A percentile compares a stretch with the other conserved stretches of the same genome.
Conservation (phyloP, 768 basidiomycete species). For the Suillus brevipes region DNA sequence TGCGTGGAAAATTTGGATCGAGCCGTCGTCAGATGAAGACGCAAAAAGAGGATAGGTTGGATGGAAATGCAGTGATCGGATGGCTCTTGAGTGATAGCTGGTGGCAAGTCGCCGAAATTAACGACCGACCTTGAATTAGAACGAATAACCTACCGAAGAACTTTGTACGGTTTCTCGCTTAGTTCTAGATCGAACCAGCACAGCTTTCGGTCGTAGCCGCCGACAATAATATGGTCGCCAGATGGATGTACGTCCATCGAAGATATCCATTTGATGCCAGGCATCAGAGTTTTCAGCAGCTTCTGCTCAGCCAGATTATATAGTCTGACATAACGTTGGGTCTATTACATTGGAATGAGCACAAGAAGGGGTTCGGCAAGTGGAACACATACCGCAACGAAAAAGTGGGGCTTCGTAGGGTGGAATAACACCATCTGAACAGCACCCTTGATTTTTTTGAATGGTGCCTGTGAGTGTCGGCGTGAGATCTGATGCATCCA, state of each 20-base stretch:
- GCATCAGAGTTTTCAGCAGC: slow-evolving; percentile 87
- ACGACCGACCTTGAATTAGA: slow-evolving; percentile 7
- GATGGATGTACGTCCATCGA: slow-evolving; percentile 96
- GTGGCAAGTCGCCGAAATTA: slow-evolving; percentile 12
- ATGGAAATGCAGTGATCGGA: slow-evolving; percentile 92
- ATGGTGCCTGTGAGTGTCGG: slow-evolving; percentile 95
- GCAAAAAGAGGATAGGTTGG: slow-evolving; percentile 94
- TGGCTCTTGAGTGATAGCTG: slow-evolving; percentile 92
- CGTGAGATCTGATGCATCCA: slow-evolving; percentile 96
- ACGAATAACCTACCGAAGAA: slow-evolving; percentile 64
- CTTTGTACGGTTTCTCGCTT: slow-evolving; percentile 95
- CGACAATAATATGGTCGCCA: slow-evolving; percentile 95
- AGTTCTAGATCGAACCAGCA: slow-evolving; percentile 99
- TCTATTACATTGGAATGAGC: slow-evolving; percentile 47
- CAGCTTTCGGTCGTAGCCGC: slow-evolving; percentile 95
- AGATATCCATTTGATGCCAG: slow-evolving; percentile 98
- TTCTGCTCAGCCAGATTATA: slow-evolving; percentile 96
- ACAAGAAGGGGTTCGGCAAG: slow-evolving; percentile 14
- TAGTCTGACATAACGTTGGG: slow-evolving; percentile 92
- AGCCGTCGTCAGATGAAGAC: slow-evolving; percentile 94
- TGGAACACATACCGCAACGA: slow-evolving; percentile 78
- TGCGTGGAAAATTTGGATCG: slow-evolving; percentile 95
- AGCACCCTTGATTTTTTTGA: slow-evolving; percentile 90
- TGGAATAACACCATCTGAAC: slow-evolving; percentile 95
- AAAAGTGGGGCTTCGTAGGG: slow-evolving; percentile 92